Evolutionary conservation across 202 grass and related monocot genomes (phyloP).

Genomic region (Schoenoplectus triqueter): DNA sequence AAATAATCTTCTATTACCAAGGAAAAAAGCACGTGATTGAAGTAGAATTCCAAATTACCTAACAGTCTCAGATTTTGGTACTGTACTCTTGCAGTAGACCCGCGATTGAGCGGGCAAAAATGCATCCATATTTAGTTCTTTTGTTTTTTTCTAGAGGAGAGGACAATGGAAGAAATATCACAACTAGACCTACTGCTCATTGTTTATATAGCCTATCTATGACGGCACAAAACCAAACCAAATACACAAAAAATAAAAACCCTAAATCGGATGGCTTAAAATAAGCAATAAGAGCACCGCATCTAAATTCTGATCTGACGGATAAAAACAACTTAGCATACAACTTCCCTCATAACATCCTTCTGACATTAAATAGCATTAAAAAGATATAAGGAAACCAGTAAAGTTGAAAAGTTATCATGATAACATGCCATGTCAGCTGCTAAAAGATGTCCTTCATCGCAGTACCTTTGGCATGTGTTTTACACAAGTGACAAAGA

Average conservation of each 20-base stretch:
- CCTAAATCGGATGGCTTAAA: conserved; percentile 13
- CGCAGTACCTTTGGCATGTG: not conserved
- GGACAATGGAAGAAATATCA: not conserved
- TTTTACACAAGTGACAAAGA: conserved; percentile 1
- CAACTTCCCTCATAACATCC: conserved; percentile 16
- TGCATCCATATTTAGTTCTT: conserved; percentile 7
- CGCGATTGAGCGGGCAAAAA: not conserved
- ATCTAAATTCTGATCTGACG: not conserved
- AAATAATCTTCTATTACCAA: not conserved
- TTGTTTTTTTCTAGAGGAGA: conserved; percentile 23
- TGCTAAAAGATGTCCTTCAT: conserved; percentile 5
- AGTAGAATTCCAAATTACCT: not conserved
- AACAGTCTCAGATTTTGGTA: conserved; percentile 38
- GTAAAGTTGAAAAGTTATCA: conserved; percentile 20
- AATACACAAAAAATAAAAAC: conserved; percentile 24
- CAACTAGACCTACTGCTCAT: not conserved
- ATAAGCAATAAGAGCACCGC: conserved; percentile 12
- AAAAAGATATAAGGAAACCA: conserved; percentile 13
- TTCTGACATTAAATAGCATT: conserved; percentile 13
- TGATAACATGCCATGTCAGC: not conserved
- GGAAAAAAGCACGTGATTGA: not conserved
- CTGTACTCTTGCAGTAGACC: not conserved
- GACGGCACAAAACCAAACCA: conserved; percentile 1
- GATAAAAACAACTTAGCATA: conserved; percentile 24
- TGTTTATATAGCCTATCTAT: conserved; percentile 36